Evolutionary conservation across 2,329 filamentous ascomycete genomes (phyloP).

Genomic region (Plenodomus tracheiphilus): DNA sequence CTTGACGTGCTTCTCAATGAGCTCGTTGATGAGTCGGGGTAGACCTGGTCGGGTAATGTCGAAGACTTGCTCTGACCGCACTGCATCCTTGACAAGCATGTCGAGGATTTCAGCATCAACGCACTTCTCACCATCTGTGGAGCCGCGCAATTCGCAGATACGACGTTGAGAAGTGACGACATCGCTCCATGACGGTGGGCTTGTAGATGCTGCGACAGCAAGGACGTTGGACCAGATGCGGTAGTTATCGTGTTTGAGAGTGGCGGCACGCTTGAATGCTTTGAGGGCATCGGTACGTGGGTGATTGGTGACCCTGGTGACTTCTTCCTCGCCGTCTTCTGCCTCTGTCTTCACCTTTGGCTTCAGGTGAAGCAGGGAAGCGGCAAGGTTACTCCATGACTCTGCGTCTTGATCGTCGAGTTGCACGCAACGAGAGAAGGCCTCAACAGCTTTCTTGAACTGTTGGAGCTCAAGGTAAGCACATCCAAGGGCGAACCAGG

Average conservation of each 20-base stretch:
- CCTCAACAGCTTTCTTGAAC: slow-evolving; percentile 78
- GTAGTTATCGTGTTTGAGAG: slow-evolving; percentile 81
- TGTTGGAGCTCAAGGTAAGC: slow-evolving; percentile 76
- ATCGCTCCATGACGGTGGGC: slow-evolving; percentile 74
- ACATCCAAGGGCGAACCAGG: slow-evolving; percentile 91
- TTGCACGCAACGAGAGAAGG: slow-evolving; percentile 81
- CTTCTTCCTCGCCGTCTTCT: slow-evolving; percentile 43
- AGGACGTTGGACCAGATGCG: slow-evolving; percentile 97
- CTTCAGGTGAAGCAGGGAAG: slow-evolving; percentile 74
- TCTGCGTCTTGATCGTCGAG: slow-evolving; percentile 87
- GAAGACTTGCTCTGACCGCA: slow-evolving; percentile 48
- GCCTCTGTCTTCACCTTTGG: slow-evolving; percentile 41
- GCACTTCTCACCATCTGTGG: slow-evolving; percentile 71
- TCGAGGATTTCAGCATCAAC: slow-evolving; percentile 75
- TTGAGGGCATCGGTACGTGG: slow-evolving; percentile 74
- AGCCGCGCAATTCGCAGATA: slow-evolving; percentile 72
- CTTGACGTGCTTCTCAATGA: slow-evolving; percentile 74
- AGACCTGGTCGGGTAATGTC: slow-evolving; percentile 52
- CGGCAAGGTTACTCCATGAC: slow-evolving; percentile 93
- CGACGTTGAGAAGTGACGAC: slow-evolving; percentile 74
- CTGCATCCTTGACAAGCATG: slow-evolving; percentile 71
- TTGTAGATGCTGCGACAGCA: slow-evolving; percentile 77
- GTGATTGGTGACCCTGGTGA: slow-evolving; percentile 42
- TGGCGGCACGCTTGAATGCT: slow-evolving; percentile 85
- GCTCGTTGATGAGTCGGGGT: slow-evolving; percentile 65